These are phyloP conservation scores for Fistulinella prunicolor DNA, from an alignment of 768 basidiomycete genomes.

Conservation along the genomic window DNA sequence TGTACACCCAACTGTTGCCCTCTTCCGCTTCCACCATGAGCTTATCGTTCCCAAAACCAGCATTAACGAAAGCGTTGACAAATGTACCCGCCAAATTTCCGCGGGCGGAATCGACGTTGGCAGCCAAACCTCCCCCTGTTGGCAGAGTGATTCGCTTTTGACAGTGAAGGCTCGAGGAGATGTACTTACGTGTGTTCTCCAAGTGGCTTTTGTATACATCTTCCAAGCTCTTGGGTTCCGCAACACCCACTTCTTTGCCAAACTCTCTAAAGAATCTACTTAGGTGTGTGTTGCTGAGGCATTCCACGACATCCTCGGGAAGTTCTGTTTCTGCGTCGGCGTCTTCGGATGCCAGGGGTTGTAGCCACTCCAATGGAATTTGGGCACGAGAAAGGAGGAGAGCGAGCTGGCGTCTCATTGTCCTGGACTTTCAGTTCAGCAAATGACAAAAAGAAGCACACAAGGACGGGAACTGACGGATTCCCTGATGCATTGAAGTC, in stretches of 20 bases:
- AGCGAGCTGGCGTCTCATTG: conserved; percentile 94
- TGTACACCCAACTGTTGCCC: conserved; percentile 98
- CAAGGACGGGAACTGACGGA: conserved; percentile 49
- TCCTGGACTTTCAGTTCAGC: conserved; percentile 35
- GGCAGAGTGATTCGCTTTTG: not conserved
- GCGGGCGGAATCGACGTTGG: conserved; percentile 88
- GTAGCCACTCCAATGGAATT: conserved; percentile 87
- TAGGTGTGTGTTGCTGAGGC: conserved; percentile 81
- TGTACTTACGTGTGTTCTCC: conserved; percentile 75
- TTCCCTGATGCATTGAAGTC: conserved; percentile 92
- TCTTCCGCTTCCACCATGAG: conserved; percentile 96
- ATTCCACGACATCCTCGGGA: conserved; percentile 79
- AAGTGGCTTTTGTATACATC: conserved; percentile 98
- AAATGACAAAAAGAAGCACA: not conserved
- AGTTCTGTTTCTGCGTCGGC: conserved; percentile 63
- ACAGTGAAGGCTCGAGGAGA: not conserved
- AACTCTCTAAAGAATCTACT: conserved; percentile 85
- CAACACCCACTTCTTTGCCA: conserved; percentile 89
- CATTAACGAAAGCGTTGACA: conserved; percentile 98
- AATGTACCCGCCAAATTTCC: conserved; percentile 96
- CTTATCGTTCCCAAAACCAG: conserved; percentile 98
- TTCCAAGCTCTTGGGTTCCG: conserved; percentile 87
- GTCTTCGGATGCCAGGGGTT: conserved; percentile 47
- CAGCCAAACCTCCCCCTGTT: conserved; percentile 60
- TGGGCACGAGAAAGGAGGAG: conserved; percentile 92